Conservation (phyloP, 176 grass and related monocot genomes). For the Phyllostachys edulis region DNA sequence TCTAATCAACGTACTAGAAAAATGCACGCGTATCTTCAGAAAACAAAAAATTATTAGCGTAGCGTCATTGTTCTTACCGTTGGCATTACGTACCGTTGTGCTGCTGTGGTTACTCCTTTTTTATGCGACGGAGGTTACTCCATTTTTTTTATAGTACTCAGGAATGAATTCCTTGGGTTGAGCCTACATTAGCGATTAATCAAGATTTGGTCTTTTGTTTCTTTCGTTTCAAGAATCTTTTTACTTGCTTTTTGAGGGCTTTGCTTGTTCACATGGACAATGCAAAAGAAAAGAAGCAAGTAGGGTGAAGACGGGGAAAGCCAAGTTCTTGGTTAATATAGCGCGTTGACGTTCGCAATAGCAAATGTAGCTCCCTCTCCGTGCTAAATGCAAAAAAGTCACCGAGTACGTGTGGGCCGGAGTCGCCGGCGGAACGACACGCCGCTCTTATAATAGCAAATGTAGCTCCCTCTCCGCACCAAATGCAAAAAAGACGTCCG, state of each 20-base stretch:
- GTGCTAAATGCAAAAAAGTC: no score
- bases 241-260: neutral
- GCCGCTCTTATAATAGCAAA: no score
- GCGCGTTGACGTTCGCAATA: no score
- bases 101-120: neutral
- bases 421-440: no score
- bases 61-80: constrained; percentile 29
- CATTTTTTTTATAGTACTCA: neutral
- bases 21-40: constrained; percentile 26
- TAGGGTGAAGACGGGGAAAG: neutral
- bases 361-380: no score
- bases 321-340: no score
- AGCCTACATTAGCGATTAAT: constrained; percentile 16
- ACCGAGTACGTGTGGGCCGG: no score
- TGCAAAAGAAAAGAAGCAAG: neutral
- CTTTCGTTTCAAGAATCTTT: constrained; percentile 30
- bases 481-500: no score
- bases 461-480: no score
- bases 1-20: constrained; percentile 26
- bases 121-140: neutral
- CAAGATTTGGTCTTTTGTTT: constrained; percentile 20
- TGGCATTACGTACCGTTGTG: constrained; percentile 23
- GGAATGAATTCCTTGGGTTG: constrained; percentile 7
- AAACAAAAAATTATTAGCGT: neutral
- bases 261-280: constrained; percentile 13